These are phyloP conservation scores for Daldinia caldariorum DNA, from an alignment of 495 filamentous ascomycete species.

Conservation along the genomic window DNA sequence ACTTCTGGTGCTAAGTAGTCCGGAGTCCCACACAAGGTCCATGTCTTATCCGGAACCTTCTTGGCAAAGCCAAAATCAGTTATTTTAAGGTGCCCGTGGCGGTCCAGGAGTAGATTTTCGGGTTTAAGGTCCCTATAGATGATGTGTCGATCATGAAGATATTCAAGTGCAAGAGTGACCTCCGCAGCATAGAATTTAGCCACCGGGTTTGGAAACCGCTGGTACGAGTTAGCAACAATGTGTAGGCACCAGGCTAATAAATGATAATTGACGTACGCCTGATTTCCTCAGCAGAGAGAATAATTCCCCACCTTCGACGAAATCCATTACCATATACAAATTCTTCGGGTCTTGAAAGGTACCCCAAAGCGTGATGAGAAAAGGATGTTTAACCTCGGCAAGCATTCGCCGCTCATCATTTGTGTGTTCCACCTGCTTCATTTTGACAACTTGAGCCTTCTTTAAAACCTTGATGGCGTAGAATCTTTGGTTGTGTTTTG, in stretches of 20 bases:
- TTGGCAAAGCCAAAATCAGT: constrained; percentile 99
- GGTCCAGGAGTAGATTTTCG: constrained; percentile 92
- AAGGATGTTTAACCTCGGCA: constrained; percentile 93
- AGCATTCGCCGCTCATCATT: constrained; percentile 97
- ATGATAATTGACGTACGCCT: constrained; percentile 72
- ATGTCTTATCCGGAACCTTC: constrained; percentile 97
- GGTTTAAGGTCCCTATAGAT: constrained; percentile 98
- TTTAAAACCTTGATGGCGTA: constrained; percentile 99
- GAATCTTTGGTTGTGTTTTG: constrained; percentile 94
- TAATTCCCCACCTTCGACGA: constrained; percentile 98
- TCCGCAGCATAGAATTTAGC: constrained; percentile 99
- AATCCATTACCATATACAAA: constrained; percentile 99
- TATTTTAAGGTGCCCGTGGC: constrained; percentile 97
- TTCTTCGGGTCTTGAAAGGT: constrained; percentile 96
- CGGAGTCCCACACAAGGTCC: constrained; percentile 98
- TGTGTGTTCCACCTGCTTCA: constrained; percentile 99
- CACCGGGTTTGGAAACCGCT: constrained; percentile 99
- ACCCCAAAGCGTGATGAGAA: constrained; percentile 97
- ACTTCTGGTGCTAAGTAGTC: constrained; percentile 98
- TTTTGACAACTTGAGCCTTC: constrained; percentile 98
- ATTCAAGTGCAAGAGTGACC: constrained; percentile 93
- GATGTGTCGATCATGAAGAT: constrained; percentile 92
- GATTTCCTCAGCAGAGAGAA: constrained; percentile 96
- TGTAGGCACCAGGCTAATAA: neutral
- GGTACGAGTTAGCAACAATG: constrained; percentile 20